Evolutionary conservation across 495 filamentous ascomycete genomes (phyloP).

Genomic region (Neurospora terricola): DNA sequence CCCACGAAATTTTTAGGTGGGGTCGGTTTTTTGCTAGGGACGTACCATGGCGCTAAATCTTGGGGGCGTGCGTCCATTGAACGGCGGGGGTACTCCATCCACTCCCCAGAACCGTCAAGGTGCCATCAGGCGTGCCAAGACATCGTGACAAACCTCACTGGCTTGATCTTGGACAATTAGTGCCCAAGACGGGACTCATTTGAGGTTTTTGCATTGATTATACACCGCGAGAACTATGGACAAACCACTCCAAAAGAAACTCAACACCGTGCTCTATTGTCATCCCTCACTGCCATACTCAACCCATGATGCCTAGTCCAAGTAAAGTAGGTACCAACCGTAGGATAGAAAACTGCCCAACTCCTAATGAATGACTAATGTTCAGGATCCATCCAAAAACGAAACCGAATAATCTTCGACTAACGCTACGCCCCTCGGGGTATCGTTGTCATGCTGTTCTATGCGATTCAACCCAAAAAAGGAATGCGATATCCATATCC

Average conservation of each 20-base stretch:
- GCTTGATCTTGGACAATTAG: not conserved
- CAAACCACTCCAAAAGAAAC: not conserved
- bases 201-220: not conserved
- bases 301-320: not conserved
- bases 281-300: not conserved
- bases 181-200: not conserved
- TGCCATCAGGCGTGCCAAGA: not conserved
- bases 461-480: not conserved
- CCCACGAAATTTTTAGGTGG: constrained; percentile 29
- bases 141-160: not conserved
- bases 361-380: not conserved
- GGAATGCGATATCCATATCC: not conserved
- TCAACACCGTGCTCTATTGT: not conserved
- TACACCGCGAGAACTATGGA: not conserved
- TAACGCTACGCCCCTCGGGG: not conserved
- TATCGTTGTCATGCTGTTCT: not conserved
- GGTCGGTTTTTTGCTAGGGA: not conserved
- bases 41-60: not conserved
- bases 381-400: not conserved
- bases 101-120: not conserved
- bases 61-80: not conserved
- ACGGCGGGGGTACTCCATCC: not conserved
- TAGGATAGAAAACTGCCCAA: not conserved
- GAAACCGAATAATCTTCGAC: not conserved
- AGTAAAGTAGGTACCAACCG: not conserved